Evolutionary conservation across 2,329 filamentous ascomycete genomes (phyloP).

Genomic region (Cladosporium sp.): DNA sequence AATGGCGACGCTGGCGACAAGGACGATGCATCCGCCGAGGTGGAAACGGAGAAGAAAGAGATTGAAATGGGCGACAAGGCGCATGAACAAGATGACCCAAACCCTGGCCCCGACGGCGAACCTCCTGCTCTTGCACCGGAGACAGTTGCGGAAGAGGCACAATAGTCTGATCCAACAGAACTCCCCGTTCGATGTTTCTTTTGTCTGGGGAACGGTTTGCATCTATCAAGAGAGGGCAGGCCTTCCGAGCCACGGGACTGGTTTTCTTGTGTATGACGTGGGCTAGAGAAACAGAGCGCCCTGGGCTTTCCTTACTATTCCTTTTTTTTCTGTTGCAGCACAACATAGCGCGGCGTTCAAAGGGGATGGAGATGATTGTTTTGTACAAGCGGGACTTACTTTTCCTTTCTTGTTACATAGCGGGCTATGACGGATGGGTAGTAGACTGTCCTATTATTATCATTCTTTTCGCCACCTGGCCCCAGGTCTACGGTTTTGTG

Average conservation of each 20-base stretch:
- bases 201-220: neutral
- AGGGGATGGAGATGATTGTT: neutral
- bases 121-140: conserved; percentile 2
- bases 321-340: neutral
- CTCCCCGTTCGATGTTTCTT: neutral
- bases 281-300: neutral
- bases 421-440: neutral
- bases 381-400: neutral
- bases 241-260: neutral
- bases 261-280: neutral
- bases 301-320: neutral
- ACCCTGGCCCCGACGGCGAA: conserved; percentile 1
- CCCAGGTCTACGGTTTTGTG: too few relatives aligned
- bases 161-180: neutral
- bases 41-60: conserved; percentile 6
- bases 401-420: neutral
- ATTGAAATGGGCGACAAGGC: conserved; percentile 14
- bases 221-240: neutral
- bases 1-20: neutral
- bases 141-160: neutral
- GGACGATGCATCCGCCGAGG: neutral
- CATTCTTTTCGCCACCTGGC: neutral
- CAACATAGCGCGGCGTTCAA: neutral
- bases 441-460: neutral
- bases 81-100: neutral